A percentile compares a stretch with the other conserved stretches of the same genome.
Conservation (phyloP, 2,329 filamentous ascomycete genomes). For the Nemania bipapillata region DNA sequence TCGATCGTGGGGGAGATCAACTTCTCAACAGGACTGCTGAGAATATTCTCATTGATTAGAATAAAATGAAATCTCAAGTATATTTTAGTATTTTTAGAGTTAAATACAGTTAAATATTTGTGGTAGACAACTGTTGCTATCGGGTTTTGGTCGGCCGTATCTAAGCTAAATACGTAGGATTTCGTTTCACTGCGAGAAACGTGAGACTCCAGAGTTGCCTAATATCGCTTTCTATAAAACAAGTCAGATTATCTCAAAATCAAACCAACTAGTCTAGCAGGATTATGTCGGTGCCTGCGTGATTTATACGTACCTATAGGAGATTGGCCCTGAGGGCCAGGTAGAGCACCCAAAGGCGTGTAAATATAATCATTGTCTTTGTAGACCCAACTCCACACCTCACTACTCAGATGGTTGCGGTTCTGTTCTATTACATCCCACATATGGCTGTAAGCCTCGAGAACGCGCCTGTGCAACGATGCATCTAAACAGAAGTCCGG, state of each 20-base stretch:
- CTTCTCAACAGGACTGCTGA: background rate
- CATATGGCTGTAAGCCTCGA: constrained; percentile 66
- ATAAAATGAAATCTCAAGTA: background rate
- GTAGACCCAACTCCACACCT: constrained; percentile 73
- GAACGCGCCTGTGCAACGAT: constrained; percentile 58
- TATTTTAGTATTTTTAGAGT: too few relatives aligned
- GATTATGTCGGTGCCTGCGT: background rate
- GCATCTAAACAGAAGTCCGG: constrained; percentile 64
- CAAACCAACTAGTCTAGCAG: constrained; percentile 21
- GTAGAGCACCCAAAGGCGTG: constrained; percentile 62
- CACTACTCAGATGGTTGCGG: constrained; percentile 60
- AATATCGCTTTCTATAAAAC: constrained; percentile 61
- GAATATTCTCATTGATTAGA: background rate
- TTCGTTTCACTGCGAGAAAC: constrained; percentile 64
- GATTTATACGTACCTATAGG: constrained; percentile 48
- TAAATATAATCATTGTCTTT: constrained; percentile 59
- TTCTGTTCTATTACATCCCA: constrained; percentile 72
- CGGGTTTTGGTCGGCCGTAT: background rate
- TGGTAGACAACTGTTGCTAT: background rate
- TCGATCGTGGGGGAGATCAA: background rate
- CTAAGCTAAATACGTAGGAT: constrained; percentile 41
- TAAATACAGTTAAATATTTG: background rate
- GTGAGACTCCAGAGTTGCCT: constrained; percentile 69
- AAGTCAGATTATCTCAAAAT: background rate
- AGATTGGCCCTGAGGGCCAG: constrained; percentile 58